phyloP scores from a whole-genome alignment of 768 basidiomycete species.

The Hemileccinum rubropunctum region DNA sequence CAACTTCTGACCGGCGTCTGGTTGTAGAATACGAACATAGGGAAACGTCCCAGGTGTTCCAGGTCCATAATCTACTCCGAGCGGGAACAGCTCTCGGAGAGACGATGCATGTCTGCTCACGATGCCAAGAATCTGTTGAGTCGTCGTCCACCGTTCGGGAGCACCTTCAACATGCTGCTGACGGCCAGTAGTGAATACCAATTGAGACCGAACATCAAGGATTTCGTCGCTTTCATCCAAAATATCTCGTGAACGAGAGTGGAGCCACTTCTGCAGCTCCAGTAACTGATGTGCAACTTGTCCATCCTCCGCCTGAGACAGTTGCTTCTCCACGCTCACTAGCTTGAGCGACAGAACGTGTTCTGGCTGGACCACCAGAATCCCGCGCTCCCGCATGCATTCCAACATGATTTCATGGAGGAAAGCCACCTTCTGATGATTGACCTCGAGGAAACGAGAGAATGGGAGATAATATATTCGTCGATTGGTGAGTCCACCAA shows the following conservation, averaged over 20 bases:
- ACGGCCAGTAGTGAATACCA: not conserved
- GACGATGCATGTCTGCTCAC: not conserved
- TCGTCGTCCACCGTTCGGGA: not conserved
- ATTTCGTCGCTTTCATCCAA: too few relatives aligned
- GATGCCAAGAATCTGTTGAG: not conserved
- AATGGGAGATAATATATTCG: too few relatives aligned
- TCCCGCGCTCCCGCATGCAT: not conserved
- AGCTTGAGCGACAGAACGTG: not conserved
- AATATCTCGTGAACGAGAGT: too few relatives aligned
- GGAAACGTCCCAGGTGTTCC: conserved; percentile 8
- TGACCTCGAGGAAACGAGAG: too few relatives aligned
- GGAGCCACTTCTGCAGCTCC: too few relatives aligned
- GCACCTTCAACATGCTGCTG: not conserved
- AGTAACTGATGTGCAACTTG: too few relatives aligned
- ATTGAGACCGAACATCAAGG: not conserved
- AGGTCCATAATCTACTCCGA: not conserved
- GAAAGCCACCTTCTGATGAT: too few relatives aligned
- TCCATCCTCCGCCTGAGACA: too few relatives aligned
- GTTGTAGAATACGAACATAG: conserved; percentile 5
- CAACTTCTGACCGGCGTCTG: not conserved
- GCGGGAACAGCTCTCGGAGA: not conserved
- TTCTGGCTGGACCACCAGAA: not conserved
- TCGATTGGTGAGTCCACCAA: too few relatives aligned
- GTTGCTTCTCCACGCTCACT: not conserved
- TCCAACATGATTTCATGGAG: not conserved